phyloP scores from a whole-genome alignment of 176 grass and related monocot genomes.

The Oryza glaberrima region DNA sequence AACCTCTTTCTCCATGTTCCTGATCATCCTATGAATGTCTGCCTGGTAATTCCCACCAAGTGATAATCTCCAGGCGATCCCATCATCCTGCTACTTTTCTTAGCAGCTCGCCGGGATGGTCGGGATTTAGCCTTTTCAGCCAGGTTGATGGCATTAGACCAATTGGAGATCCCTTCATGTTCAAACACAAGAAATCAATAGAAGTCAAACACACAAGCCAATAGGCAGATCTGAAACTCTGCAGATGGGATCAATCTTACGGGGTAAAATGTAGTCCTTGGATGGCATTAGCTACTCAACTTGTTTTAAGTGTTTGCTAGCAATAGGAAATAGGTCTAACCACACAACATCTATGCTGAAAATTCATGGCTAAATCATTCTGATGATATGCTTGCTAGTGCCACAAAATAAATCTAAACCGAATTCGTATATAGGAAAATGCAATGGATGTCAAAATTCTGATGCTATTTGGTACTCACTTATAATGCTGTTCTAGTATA shows the following conservation, averaged over 20 bases:
- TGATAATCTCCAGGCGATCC: background rate
- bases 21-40: background rate
- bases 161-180: background rate
- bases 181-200: background rate
- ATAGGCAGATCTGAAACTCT: background rate
- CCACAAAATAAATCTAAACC: background rate
- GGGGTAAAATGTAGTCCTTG: background rate
- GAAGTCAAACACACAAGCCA: background rate
- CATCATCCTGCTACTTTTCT: no score
- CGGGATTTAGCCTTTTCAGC: background rate
- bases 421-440: background rate
- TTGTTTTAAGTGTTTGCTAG: no score
- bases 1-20: slow-evolving; percentile 8
- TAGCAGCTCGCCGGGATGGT: no score
- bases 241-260: background rate
- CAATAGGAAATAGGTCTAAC: no score
- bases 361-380: no score
- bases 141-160: slow-evolving; percentile 12
- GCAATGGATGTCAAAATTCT: background rate
- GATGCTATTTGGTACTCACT: background rate
- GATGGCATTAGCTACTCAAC: background rate
- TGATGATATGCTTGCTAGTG: slow-evolving; percentile 5
- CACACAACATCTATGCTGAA: no score
- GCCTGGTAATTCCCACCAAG: background rate
- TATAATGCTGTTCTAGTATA: background rate